These are phyloP conservation scores for Hymenoscyphus occultus DNA, from an alignment of 2,329 filamentous ascomycete genomes.

Conservation along the genomic window DNA sequence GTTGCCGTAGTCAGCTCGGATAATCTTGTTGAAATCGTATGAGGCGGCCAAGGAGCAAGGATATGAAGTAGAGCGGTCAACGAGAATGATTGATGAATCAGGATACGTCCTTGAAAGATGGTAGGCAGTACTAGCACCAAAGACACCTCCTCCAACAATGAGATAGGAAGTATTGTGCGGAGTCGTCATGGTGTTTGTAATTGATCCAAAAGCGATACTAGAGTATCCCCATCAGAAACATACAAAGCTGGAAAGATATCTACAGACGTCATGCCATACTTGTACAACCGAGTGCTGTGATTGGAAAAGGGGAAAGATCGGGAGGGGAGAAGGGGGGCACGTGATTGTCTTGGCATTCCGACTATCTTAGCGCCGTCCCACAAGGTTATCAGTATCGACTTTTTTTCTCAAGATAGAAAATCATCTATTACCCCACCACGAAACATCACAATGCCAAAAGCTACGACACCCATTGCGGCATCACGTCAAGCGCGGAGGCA, in stretches of 20 bases:
- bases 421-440: background rate
- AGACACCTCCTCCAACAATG: constrained; percentile 52
- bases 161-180: constrained; percentile 32
- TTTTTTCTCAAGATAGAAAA: constrained; percentile 16
- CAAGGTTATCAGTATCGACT: constrained; percentile 10
- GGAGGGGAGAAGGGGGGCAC: background rate
- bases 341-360: background rate
- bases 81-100: constrained; percentile 41
- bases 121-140: constrained; percentile 50
- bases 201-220: no score
- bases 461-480: constrained; percentile 55
- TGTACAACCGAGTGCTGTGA: background rate
- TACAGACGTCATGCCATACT: background rate
- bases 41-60: constrained; percentile 49
- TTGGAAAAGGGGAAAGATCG: background rate
- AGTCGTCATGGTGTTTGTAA: background rate
- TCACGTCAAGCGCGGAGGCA: constrained; percentile 64
- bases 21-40: constrained; percentile 59
- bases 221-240: background rate
- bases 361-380: constrained; percentile 15
- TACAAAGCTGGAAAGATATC: background rate
- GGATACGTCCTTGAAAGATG: constrained; percentile 43
- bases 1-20: constrained; percentile 56
- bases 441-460: constrained; percentile 69
- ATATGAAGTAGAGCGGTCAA: constrained; percentile 41